These are phyloP conservation scores for Aegilops tauschii DNA, from an alignment of 176 grass and related monocot genomes.

Conservation along the genomic window DNA sequence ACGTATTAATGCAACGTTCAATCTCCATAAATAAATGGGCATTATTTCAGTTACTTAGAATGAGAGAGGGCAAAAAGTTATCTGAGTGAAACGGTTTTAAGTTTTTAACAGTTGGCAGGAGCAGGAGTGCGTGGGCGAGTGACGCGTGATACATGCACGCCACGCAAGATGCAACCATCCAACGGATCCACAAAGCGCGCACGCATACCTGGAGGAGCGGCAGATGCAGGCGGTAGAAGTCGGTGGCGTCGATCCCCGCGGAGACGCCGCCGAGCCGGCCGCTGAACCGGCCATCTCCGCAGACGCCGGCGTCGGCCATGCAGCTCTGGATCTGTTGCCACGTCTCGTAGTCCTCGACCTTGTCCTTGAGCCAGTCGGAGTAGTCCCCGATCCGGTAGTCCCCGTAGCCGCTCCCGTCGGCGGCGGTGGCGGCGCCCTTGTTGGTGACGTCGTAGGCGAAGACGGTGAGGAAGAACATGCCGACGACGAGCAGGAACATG, in stretches of 20 bases:
- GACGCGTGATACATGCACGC: not conserved
- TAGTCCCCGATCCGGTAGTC: constrained; percentile 66
- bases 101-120: not conserved
- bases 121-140: not conserved
- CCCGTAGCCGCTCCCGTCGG: constrained; percentile 44
- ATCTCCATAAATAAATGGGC: not conserved
- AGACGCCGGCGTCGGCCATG: constrained; percentile 47
- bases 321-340: constrained; percentile 65
- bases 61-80: not conserved
- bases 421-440: constrained; percentile 40
- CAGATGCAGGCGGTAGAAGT: constrained; percentile 55
- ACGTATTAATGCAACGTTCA: not conserved
- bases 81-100: not conserved
- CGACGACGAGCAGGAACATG: constrained; percentile 57
- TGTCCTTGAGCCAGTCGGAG: constrained; percentile 62
- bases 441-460: constrained; percentile 62
- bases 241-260: constrained; percentile 33
- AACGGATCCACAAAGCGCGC: not conserved
- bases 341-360: constrained; percentile 44
- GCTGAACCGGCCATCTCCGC: constrained; percentile 23
- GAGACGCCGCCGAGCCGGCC: constrained; percentile 9
- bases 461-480: constrained; percentile 53
- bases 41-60: not conserved
- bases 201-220: constrained; percentile 58
- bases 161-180: not conserved